Percentiles rank a stretch among this genome's conserved stretches.
Conservation (phyloP, 257 asterid species). For the Lantana camara region DNA sequence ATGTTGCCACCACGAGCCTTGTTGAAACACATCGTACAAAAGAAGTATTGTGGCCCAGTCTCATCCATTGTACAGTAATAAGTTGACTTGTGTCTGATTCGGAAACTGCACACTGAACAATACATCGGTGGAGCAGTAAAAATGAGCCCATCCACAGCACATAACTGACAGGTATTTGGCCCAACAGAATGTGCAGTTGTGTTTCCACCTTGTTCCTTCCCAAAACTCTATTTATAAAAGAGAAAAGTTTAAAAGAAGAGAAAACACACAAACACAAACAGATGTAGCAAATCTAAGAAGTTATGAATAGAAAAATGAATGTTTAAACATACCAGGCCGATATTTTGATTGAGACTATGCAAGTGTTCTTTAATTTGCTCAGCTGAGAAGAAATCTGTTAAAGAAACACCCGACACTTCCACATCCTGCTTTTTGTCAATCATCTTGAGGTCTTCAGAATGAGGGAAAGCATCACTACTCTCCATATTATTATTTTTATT, state of each 20-base stretch:
- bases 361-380: constrained; percentile 63
- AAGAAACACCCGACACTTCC: constrained; percentile 50
- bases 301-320: neutral
- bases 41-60: constrained; percentile 31
- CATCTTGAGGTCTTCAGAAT: constrained; percentile 31
- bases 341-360: constrained; percentile 44
- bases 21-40: constrained; percentile 58
- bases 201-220: constrained; percentile 29
- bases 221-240: constrained; percentile 19
- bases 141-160: constrained; percentile 39
- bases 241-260: constrained; percentile 13
- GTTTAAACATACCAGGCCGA: constrained; percentile 48
- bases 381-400: constrained; percentile 60
- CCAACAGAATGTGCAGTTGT: constrained; percentile 19
- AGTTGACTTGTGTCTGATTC: constrained; percentile 42
- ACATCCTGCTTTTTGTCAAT: constrained; percentile 31
- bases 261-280: constrained; percentile 15
- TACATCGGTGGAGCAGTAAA: constrained; percentile 47
- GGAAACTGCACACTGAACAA: constrained; percentile 50
- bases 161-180: constrained; percentile 59
- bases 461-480: constrained; percentile 27
- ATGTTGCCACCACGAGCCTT: constrained; percentile 46
- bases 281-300: neutral
- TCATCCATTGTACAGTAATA: constrained; percentile 49
- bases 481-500: too few relatives aligned